phyloP scores from a whole-genome alignment of 805 yeast species.

The Candida sphagnicola region DNA sequence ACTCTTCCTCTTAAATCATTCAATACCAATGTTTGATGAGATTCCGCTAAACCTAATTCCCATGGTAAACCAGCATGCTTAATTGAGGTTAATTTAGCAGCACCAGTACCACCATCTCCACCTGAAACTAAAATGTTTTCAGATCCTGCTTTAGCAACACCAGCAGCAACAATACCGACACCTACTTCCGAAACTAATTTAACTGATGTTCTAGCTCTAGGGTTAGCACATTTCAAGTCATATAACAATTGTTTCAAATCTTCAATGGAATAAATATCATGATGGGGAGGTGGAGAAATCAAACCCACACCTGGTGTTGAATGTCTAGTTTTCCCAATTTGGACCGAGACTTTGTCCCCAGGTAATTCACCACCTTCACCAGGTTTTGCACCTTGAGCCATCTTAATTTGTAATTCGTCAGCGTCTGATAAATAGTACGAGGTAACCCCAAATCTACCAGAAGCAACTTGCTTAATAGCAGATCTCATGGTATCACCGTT shows the following conservation, averaged over 20 bases:
- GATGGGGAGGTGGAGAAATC: constrained; percentile 98
- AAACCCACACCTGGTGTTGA: constrained; percentile 96
- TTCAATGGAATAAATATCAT: constrained; percentile 96
- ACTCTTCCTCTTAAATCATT: constrained; percentile 96
- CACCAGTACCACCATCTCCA: constrained; percentile 99
- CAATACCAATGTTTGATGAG: constrained; percentile 94
- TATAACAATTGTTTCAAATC: constrained; percentile 95
- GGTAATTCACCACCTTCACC: constrained; percentile 99
- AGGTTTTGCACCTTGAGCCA: constrained; percentile 99
- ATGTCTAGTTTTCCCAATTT: constrained; percentile 92
- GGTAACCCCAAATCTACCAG: constrained; percentile 97
- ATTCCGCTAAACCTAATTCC: constrained; percentile 97
- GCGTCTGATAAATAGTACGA: constrained; percentile 93
- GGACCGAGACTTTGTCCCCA: constrained; percentile 83
- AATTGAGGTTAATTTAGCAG: constrained; percentile 95
- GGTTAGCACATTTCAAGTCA: constrained; percentile 95
- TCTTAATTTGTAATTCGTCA: constrained; percentile 94
- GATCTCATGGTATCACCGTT: constrained; percentile 98
- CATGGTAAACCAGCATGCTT: constrained; percentile 97
- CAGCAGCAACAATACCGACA: constrained; percentile 98
- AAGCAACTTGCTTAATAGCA: constrained; percentile 97
- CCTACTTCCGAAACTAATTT: constrained; percentile 97
- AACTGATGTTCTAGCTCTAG: constrained; percentile 94
- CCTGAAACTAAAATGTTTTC: constrained; percentile 95
- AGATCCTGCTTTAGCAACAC: constrained; percentile 98